Evolutionary conservation across 2,329 filamentous ascomycete genomes (phyloP).

Genomic region (Phialocephala subalpina): DNA sequence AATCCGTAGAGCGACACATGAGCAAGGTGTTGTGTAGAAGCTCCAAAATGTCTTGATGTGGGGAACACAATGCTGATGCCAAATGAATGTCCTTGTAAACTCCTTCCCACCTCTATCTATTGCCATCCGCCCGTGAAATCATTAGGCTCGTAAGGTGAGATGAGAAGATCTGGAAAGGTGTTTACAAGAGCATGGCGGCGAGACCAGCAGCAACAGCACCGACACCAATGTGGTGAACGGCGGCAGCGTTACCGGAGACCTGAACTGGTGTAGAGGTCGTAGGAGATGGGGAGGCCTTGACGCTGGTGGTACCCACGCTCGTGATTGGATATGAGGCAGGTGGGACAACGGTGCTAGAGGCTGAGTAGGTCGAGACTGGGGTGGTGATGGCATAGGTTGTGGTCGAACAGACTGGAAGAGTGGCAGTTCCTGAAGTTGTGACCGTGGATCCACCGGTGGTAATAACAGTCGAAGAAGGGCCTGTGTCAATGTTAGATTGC

Average conservation of each 20-base stretch:
- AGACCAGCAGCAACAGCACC: slow-evolving; percentile 38
- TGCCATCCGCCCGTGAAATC: slow-evolving; percentile 23
- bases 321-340: slow-evolving; percentile 52
- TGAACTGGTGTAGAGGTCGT: slow-evolving; percentile 26
- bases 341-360: slow-evolving; percentile 47
- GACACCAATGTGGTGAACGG: slow-evolving; percentile 32
- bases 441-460: slow-evolving; percentile 35
- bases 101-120: slow-evolving; percentile 25
- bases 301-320: slow-evolving; percentile 15
- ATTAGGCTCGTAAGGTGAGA: slow-evolving; percentile 24
- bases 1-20: slow-evolving; percentile 34
- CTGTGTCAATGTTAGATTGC: slow-evolving; percentile 15
- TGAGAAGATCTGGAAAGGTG: slow-evolving; percentile 15
- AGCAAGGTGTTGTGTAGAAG: slow-evolving; percentile 31
- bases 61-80: slow-evolving; percentile 25
- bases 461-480: slow-evolving; percentile 26
- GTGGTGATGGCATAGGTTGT: slow-evolving; percentile 19
- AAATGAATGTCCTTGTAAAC: slow-evolving; percentile 35
- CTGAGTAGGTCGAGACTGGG: slow-evolving; percentile 52
- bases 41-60: slow-evolving; percentile 32
- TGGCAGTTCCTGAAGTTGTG: slow-evolving; percentile 26
- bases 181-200: slow-evolving; percentile 38
- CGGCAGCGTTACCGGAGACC: slow-evolving; percentile 30
- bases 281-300: slow-evolving; percentile 15
- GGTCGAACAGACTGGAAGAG: slow-evolving; percentile 15